Conservation (phyloP, 129 eudicot species). For the Sambucus nigra region DNA sequence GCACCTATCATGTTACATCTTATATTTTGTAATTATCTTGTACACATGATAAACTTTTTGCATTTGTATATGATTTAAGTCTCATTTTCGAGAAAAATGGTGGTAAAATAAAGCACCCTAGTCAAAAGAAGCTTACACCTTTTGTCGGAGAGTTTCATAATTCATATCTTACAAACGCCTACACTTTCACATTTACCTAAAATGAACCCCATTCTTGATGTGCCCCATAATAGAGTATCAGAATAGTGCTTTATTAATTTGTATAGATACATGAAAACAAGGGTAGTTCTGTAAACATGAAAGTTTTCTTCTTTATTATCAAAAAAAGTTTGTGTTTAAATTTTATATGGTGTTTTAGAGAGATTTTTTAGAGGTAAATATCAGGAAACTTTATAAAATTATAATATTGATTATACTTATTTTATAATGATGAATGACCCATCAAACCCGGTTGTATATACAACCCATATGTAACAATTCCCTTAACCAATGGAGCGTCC, state of each 20-base stretch:
- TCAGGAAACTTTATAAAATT: no score
- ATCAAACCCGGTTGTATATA: no score
- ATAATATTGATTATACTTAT: no score
- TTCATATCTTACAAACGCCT: slow-evolving; percentile 15
- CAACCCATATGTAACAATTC: slow-evolving; percentile 16
- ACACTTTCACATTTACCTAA: slow-evolving; percentile 31
- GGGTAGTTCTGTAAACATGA: slow-evolving; percentile 1
- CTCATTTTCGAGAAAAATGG: no score
- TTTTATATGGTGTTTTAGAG: no score
- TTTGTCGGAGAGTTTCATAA: not conserved
- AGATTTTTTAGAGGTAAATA: no score
- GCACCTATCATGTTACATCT: no score
- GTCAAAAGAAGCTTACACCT: slow-evolving; percentile 23
- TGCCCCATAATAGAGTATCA: not conserved
- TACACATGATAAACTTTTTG: no score
- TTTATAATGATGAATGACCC: no score
- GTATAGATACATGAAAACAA: slow-evolving; percentile 1
- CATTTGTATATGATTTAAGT: no score
- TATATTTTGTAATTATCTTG: no score
- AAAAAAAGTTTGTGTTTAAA: no score
- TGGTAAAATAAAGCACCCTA: slow-evolving; percentile 7
- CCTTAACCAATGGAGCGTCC: slow-evolving; percentile 20
- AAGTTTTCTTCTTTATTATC: not conserved
- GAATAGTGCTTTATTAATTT: not conserved
- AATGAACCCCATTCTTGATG: slow-evolving; percentile 21